Evolutionary conservation across 2,329 filamentous ascomycete genomes (phyloP).

Genomic region (Lomentospora prolificans): DNA sequence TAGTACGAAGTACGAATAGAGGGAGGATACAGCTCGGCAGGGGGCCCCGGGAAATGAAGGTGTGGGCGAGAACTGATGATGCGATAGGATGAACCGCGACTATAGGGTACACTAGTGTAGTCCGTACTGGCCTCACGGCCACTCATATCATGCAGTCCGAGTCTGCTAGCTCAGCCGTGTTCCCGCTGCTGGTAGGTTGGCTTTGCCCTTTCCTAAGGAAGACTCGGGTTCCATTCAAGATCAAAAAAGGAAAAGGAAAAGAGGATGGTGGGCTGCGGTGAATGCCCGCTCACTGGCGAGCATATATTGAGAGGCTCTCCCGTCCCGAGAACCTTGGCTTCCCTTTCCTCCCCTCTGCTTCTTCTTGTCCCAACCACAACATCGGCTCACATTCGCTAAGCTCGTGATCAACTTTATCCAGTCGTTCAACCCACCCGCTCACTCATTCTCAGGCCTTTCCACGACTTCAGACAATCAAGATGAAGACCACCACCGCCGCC

Average conservation of each 20-base stretch:
- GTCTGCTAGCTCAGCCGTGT: neutral
- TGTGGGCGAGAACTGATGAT: neutral
- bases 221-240: no score
- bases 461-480: constrained; percentile 5
- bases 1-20: no score
- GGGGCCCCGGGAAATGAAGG: constrained; percentile 2
- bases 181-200: neutral
- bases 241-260: no score
- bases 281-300: no score
- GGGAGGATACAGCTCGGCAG: no score
- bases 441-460: neutral
- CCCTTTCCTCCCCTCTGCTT: neutral
- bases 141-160: neutral
- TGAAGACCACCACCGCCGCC: constrained; percentile 7
- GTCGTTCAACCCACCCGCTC: constrained; percentile 2
- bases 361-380: neutral
- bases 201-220: no score
- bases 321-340: neutral
- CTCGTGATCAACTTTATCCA: neutral
- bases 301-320: neutral
- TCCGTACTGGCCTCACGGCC: neutral
- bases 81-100: neutral
- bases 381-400: neutral
- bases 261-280: no score
- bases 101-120: neutral